phyloP scores from a whole-genome alignment of 495 filamentous ascomycete genomes.

The Neohortaea acidophila region DNA sequence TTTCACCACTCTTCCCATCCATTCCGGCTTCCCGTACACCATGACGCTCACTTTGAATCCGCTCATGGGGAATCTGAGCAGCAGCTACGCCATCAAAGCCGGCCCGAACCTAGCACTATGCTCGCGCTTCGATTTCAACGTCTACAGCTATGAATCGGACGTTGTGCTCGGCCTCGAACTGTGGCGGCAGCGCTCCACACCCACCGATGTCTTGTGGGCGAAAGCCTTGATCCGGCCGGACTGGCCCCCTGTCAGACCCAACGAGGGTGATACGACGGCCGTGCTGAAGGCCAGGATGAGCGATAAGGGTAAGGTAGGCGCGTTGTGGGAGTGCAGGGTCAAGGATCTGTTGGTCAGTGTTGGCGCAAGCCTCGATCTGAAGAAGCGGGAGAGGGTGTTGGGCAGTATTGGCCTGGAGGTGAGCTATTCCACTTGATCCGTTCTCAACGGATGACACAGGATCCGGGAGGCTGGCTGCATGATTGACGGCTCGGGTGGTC shows the following conservation, averaged over 20 bases:
- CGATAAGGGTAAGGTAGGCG: constrained; percentile 64
- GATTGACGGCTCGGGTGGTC: no score
- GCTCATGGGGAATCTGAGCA: constrained; percentile 78
- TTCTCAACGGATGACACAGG: no score
- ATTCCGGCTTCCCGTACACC: constrained; percentile 76
- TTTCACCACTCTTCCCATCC: constrained; percentile 79
- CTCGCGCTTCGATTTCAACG: constrained; percentile 88
- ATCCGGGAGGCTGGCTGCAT: no score
- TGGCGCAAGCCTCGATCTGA: constrained; percentile 60
- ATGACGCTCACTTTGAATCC: constrained; percentile 71
- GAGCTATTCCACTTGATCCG: constrained; percentile 82
- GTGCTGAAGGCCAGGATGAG: constrained; percentile 84
- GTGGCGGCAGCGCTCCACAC: constrained; percentile 46
- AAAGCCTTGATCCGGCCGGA: constrained; percentile 21
- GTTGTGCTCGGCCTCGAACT: constrained; percentile 79
- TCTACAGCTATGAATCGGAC: constrained; percentile 94
- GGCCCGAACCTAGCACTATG: constrained; percentile 67
- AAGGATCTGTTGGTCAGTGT: constrained; percentile 89
- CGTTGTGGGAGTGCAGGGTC: constrained; percentile 86
- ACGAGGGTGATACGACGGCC: constrained; percentile 52
- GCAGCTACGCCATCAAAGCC: constrained; percentile 79
- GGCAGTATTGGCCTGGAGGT: constrained; percentile 72
- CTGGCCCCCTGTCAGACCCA: constrained; percentile 22
- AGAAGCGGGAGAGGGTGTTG: constrained; percentile 52
- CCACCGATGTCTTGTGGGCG: constrained; percentile 30